A percentile compares a stretch with the other conserved stretches of the same genome.
Conservation (phyloP, 768 basidiomycete species). For the Podaxis sp. region DNA sequence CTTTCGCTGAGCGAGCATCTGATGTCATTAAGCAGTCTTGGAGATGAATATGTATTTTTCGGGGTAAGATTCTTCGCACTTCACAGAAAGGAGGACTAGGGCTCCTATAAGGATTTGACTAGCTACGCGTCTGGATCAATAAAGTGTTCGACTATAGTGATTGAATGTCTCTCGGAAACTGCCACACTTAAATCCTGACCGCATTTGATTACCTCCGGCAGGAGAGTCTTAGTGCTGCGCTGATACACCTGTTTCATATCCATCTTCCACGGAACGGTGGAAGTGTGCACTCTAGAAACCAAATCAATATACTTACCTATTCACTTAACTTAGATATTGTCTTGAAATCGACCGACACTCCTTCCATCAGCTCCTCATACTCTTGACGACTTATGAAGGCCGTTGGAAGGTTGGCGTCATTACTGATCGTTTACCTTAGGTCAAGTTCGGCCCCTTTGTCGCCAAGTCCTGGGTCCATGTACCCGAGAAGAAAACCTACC, state of each 20-base stretch:
- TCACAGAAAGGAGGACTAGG: no score
- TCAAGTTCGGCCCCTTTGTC: no score
- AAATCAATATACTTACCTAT: slow-evolving; percentile 21
- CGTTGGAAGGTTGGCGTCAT: slow-evolving; percentile 64
- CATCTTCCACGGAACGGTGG: slow-evolving; percentile 24
- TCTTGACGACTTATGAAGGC: slow-evolving; percentile 79
- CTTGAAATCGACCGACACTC: slow-evolving; percentile 68
- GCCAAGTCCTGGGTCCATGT: no score
- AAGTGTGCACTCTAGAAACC: no score
- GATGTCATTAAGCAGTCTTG: not conserved
- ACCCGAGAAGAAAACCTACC: no score
- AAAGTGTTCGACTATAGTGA: no score
- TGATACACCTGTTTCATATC: slow-evolving; percentile 19
- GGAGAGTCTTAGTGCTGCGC: slow-evolving; percentile 14
- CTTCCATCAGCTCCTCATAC: slow-evolving; percentile 60
- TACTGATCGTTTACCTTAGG: slow-evolving; percentile 43
- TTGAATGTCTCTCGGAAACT: slow-evolving; percentile 22
- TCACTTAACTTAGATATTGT: slow-evolving; percentile 59
- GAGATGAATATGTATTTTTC: not conserved
- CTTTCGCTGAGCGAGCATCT: slow-evolving; percentile 10
- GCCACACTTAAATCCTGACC: slow-evolving; percentile 27
- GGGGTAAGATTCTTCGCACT: no score
- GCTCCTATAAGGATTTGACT: slow-evolving; percentile 14
- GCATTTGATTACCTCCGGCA: slow-evolving; percentile 25
- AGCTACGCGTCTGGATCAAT: not conserved